Evolutionary conservation across 805 yeast species (phyloP), one percentile per base, ranked within the genome.

Genomic region (Torulaspora franciscae): DNA sequence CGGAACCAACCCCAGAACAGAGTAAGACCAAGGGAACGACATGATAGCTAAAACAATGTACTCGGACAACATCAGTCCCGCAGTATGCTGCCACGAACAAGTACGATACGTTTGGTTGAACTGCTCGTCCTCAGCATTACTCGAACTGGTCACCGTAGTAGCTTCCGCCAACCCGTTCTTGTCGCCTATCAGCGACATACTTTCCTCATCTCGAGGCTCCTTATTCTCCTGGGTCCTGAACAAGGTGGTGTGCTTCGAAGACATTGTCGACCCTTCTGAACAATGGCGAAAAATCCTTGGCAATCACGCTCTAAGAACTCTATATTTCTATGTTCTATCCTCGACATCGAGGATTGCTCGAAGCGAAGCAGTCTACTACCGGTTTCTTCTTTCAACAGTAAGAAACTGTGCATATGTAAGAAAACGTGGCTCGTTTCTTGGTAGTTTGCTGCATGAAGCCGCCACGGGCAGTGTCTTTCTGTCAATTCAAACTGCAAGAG

Each of bases 21-120:
- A 76, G 52, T 75, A 79, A 8, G 81, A 75, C 81, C 82, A 77
- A 0, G 84, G 84, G 57, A 79, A 79, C n/a, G 81, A 75, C 79
- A 79, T 71, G 47, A 77, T 76, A 10, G 83, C 83, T 48, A 79
- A 66, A 52, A 82, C 79, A 26, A 78, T 76, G 58, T 79, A 79
- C 57, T 79, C 83, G 1, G 80, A 74, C 49, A 79, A 75, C 42
- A 79, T 62, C 32, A 79, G 66, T n/a, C 80, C 81, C 1, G 83
- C 79, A 0, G 83, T 76, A 49, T 70, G 74, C 51, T 72, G 74
- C 82, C 82, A 78, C 23, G 80, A 71, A 50, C 81, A 76, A 15
- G 72, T 65, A 40, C 75, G 62, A 52, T 75, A 77, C 57, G 76
- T 68, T 59, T 77, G 76, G 9, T 52, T 52, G 32, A 57, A 48